Conservation (phyloP, 495 filamentous ascomycete genomes). For the Daldinia loculata region DNA sequence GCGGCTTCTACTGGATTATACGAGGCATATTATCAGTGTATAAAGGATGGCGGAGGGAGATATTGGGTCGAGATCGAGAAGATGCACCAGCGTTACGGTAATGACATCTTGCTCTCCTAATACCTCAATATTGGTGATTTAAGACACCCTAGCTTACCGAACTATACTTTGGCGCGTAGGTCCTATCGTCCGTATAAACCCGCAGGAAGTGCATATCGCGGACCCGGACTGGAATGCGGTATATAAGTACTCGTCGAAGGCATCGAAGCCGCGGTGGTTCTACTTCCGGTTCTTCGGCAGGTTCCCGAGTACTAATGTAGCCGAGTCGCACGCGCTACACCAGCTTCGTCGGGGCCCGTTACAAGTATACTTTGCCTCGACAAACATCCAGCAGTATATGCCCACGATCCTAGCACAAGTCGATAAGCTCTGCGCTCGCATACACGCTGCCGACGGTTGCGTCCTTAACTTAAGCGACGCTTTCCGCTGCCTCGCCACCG, state of each 20-base stretch:
- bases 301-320: slow-evolving; percentile 44
- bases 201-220: slow-evolving; percentile 51
- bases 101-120: background rate
- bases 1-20: slow-evolving; percentile 59
- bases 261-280: slow-evolving; percentile 50
- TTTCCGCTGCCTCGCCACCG: slow-evolving; percentile 49
- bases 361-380: slow-evolving; percentile 46
- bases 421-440: slow-evolving; percentile 35
- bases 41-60: slow-evolving; percentile 50
- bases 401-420: slow-evolving; percentile 39
- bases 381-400: slow-evolving; percentile 44
- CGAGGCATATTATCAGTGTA: slow-evolving; percentile 58
- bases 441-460: slow-evolving; percentile 29
- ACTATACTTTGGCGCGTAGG: slow-evolving; percentile 43
- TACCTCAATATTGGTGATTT: too few relatives aligned
- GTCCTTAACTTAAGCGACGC: slow-evolving; percentile 46
- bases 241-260: slow-evolving; percentile 43
- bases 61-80: slow-evolving; percentile 54
- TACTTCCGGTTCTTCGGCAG: slow-evolving; percentile 48
- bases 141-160: background rate
- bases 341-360: slow-evolving; percentile 48
- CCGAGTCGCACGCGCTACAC: slow-evolving; percentile 45
- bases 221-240: slow-evolving; percentile 49
- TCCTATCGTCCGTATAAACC: slow-evolving; percentile 64
- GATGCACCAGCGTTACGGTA: slow-evolving; percentile 58